Conservation (phyloP, 2,329 filamentous ascomycete species). For the Colletotrichum tabaci region DNA sequence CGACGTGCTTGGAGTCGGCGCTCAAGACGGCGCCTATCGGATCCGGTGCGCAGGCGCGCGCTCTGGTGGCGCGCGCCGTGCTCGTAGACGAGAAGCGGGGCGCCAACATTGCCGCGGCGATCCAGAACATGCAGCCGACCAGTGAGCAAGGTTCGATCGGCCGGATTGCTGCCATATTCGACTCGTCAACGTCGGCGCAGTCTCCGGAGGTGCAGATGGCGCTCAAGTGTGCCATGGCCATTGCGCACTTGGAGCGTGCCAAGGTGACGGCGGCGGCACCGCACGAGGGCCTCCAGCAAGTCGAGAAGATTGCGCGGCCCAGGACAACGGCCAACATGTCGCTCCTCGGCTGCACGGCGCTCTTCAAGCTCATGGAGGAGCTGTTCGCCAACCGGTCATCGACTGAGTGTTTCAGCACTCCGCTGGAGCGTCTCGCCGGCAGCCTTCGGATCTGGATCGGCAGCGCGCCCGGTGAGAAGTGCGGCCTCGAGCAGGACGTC, state of each 20-base stretch:
- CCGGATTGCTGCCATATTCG: constrained; percentile 59
- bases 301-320: constrained; percentile 65
- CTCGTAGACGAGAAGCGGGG: constrained; percentile 69
- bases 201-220: constrained; percentile 70
- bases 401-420: constrained; percentile 61
- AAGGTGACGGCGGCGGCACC: constrained; percentile 56
- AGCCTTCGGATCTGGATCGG: constrained; percentile 74
- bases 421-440: constrained; percentile 71
- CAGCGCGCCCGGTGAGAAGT: constrained; percentile 64
- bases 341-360: constrained; percentile 72
- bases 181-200: constrained; percentile 59
- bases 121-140: constrained; percentile 65
- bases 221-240: constrained; percentile 72
- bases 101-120: constrained; percentile 69
- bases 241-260: constrained; percentile 69
- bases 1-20: constrained; percentile 75
- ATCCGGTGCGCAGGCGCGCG: constrained; percentile 77
- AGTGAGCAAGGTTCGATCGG: constrained; percentile 53
- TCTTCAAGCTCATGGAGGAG: constrained; percentile 71
- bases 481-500: constrained; percentile 66
- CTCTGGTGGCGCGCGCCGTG: constrained; percentile 72
- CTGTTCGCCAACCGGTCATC: constrained; percentile 64
- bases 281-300: constrained; percentile 61
- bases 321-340: constrained; percentile 61
- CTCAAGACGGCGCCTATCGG: constrained; percentile 82